Percentiles rank a stretch among this genome's conserved stretches.
Conservation (phyloP, 2,329 filamentous ascomycete species). For the Pestalotiopsis sp. region DNA sequence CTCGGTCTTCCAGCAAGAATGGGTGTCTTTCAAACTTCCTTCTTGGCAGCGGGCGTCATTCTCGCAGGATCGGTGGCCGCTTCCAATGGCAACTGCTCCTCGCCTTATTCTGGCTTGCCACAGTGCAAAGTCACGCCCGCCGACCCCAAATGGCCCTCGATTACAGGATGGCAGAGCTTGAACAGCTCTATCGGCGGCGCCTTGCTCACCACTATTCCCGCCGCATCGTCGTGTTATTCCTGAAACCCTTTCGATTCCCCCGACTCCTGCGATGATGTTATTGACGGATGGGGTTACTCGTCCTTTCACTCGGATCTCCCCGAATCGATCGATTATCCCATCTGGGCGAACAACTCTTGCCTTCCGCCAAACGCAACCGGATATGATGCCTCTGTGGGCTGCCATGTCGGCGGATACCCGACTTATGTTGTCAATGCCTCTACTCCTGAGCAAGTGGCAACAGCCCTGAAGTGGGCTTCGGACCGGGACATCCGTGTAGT, state of each 20-base stretch:
- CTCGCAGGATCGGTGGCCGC: background rate
- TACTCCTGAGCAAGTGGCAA: background rate
- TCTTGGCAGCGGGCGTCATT: background rate
- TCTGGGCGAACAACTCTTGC: slow-evolving; percentile 41
- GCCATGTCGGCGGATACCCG: slow-evolving; percentile 28
- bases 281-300: background rate
- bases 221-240: slow-evolving; percentile 32
- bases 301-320: slow-evolving; percentile 16
- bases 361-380: slow-evolving; percentile 35
- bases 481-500: background rate
- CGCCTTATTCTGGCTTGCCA: background rate
- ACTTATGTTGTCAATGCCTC: slow-evolving; percentile 3
- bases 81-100: background rate
- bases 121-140: background rate
- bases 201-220: slow-evolving; percentile 34
- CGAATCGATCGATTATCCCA: slow-evolving; percentile 32
- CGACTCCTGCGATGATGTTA: background rate
- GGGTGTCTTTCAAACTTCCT: background rate
- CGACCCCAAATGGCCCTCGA: background rate
- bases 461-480: background rate
- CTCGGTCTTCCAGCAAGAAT: background rate
- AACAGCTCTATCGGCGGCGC: slow-evolving; percentile 29
- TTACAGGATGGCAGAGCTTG: slow-evolving; percentile 28
- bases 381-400: slow-evolving; percentile 24
- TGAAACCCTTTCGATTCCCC: slow-evolving; percentile 15